These are phyloP conservation scores for Aegle marmelos DNA, from an alignment of 345 rosid genomes.

Conservation along the genomic window DNA sequence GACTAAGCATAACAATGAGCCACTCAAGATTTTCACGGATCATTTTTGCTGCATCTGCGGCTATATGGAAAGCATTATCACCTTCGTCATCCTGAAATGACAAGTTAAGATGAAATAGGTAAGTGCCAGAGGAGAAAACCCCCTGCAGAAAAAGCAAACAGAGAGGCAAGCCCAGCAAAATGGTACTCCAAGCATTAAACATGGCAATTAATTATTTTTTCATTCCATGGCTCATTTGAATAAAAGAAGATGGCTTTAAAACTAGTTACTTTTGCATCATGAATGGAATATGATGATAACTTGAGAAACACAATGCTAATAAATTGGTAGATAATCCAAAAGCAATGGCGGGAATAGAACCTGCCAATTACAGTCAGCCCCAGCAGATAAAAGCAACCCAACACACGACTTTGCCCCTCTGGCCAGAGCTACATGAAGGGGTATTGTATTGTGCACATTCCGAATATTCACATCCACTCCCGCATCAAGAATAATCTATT, in stretches of 20 bases:
- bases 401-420: constrained; percentile 93
- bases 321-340: not conserved
- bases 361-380: constrained; percentile 90
- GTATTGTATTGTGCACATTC: constrained; percentile 81
- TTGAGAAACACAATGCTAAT: not conserved
- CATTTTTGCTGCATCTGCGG: constrained; percentile 96
- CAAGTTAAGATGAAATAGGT: constrained; percentile 20
- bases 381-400: constrained; percentile 75
- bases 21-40: constrained; percentile 97
- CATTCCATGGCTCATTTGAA: not conserved
- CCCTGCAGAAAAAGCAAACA: constrained; percentile 8
- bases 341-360: constrained; percentile 29
- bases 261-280: not conserved
- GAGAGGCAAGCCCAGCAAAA: not conserved
- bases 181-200: not conserved
- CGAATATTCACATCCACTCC: constrained; percentile 92
- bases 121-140: constrained; percentile 18
- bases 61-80: constrained; percentile 94
- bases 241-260: not conserved
- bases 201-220: not conserved
- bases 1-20: constrained; percentile 82
- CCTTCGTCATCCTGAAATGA: constrained; percentile 89
- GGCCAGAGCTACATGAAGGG: constrained; percentile 93
- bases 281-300: not conserved
- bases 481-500: constrained; percentile 86